Percentiles rank a stretch among this genome's conserved stretches.
Evolutionary conservation across 192 early-diverging fungal genomes (phyloP).

Genomic region (Backusella liffmaniae): DNA sequence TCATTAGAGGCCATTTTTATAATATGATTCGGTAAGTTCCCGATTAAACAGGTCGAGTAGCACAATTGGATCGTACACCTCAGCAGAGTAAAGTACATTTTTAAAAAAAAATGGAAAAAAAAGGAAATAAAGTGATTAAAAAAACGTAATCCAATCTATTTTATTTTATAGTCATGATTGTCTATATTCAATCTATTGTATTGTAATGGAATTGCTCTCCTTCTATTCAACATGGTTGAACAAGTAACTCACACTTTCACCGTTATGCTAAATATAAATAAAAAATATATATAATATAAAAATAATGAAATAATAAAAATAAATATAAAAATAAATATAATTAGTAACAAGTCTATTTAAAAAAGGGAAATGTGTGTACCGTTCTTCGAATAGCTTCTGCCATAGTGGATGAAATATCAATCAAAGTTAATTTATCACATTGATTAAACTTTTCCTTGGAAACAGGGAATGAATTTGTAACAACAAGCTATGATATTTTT

Average conservation of each 20-base stretch:
- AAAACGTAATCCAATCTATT: too few species aligned
- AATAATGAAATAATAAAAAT: neutral
- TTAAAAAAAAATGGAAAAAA: too few species aligned
- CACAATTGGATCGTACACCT: slow-evolving; percentile 3
- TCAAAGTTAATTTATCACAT: slow-evolving; percentile 76
- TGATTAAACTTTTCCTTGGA: slow-evolving; percentile 64
- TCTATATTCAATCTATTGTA: neutral
- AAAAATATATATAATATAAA: neutral
- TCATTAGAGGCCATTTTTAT: neutral
- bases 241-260: slow-evolving; percentile 34
- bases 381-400: slow-evolving; percentile 85
- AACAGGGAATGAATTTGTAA: slow-evolving; percentile 91
- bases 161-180: neutral
- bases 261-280: slow-evolving; percentile 30
- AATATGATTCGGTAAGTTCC: neutral
- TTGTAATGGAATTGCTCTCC: neutral
- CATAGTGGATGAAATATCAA: slow-evolving; percentile 89
- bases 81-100: neutral
- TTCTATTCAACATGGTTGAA: slow-evolving; percentile 34
- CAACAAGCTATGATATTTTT: slow-evolving; percentile 52
- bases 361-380: slow-evolving; percentile 14
- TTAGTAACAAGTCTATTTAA: slow-evolving; percentile 1
- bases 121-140: neutral
- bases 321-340: slow-evolving; percentile 2
- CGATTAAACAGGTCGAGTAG: neutral